Percentiles rank a stretch among this genome's conserved stretches.
Evolutionary conservation across 2,329 filamentous ascomycete genomes (phyloP).

Genomic region (Beauveria brongniartii): DNA sequence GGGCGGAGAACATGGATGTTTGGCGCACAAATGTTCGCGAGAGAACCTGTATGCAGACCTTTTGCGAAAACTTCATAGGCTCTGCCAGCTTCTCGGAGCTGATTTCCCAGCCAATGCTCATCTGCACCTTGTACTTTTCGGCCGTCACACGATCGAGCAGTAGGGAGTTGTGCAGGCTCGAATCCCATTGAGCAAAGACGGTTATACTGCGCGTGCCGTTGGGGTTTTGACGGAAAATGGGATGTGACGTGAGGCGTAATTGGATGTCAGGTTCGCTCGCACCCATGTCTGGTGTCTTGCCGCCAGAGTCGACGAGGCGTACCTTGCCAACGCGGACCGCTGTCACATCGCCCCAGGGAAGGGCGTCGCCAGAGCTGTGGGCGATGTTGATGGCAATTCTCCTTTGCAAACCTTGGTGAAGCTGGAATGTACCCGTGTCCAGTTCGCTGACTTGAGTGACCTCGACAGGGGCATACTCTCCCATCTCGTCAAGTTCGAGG

Average conservation of each 20-base stretch:
- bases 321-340: conserved; percentile 72
- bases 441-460: conserved; percentile 78
- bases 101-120: conserved; percentile 81
- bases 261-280: conserved; percentile 64
- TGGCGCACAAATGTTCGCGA: conserved; percentile 78
- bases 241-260: conserved; percentile 69
- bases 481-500: conserved; percentile 83
- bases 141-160: conserved; percentile 86
- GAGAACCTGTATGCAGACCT: conserved; percentile 74
- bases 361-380: conserved; percentile 77
- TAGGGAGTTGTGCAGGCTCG: conserved; percentile 83
- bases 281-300: conserved; percentile 75
- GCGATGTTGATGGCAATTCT: conserved; percentile 82
- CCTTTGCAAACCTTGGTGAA: conserved; percentile 89
- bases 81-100: conserved; percentile 75
- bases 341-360: conserved; percentile 82
- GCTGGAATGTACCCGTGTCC: conserved; percentile 84
- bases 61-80: conserved; percentile 78
- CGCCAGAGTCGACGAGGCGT: conserved; percentile 73
- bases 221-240: conserved; percentile 73
- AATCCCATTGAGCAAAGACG: conserved; percentile 92
- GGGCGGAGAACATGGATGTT: conserved; percentile 74
- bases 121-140: conserved; percentile 87
- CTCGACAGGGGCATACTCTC: conserved; percentile 86
- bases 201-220: conserved; percentile 86